Conservation (phyloP, 331 rosid species). For the Phaseolus coccineus region DNA sequence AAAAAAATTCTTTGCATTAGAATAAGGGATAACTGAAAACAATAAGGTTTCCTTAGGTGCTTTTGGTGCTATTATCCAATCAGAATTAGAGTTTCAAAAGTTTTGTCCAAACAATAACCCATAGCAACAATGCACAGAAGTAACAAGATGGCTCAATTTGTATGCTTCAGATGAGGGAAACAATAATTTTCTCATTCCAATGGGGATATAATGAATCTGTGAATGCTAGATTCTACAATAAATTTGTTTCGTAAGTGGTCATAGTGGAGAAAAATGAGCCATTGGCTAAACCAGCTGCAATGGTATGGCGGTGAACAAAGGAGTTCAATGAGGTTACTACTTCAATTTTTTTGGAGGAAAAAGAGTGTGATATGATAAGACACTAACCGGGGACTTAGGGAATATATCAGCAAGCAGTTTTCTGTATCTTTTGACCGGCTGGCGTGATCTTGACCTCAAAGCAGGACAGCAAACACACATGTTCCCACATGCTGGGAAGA, state of each 20-base stretch:
- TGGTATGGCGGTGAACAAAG: slow-evolving; percentile 3
- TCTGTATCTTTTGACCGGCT: slow-evolving; percentile 96
- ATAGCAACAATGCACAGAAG: slow-evolving; percentile 20
- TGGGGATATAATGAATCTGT: neutral
- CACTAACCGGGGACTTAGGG: slow-evolving; percentile 82
- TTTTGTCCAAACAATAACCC: neutral
- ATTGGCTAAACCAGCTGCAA: slow-evolving; percentile 25
- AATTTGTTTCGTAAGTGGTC: neutral
- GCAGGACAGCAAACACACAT: slow-evolving; percentile 99
- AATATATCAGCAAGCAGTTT: slow-evolving; percentile 90
- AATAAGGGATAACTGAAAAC: slow-evolving; percentile 26
- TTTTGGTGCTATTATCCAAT: neutral
- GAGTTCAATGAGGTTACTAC: neutral
- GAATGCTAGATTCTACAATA: neutral
- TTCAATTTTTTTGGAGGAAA: slow-evolving; percentile 4
- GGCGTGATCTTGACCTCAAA: slow-evolving; percentile 94
- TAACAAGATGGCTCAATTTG: slow-evolving; percentile 15
- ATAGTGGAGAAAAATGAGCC: slow-evolving; percentile 9
- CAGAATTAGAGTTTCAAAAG: neutral
- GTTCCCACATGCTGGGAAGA: slow-evolving; percentile 94
- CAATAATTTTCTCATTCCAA: slow-evolving; percentile 1
- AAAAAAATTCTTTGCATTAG: neutral
- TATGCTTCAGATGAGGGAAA: neutral
- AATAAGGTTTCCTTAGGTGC: neutral
- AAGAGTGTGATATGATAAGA: neutral